Conservation (phyloP, 352 stramenopile species). For the Pythium biforme region DNA sequence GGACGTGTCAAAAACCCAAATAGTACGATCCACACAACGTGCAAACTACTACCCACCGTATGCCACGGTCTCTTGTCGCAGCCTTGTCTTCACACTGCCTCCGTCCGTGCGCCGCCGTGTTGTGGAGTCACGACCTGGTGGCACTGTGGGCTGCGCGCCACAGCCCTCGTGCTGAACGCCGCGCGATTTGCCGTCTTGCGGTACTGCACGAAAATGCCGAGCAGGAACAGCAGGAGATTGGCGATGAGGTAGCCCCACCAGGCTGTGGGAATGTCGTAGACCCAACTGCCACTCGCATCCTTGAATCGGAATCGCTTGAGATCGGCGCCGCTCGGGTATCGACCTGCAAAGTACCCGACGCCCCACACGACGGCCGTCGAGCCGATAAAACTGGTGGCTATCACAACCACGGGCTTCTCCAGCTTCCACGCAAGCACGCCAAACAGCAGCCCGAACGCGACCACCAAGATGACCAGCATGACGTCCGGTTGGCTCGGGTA, state of each 20-base stretch:
- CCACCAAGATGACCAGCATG: slow-evolving; percentile 45
- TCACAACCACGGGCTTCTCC: slow-evolving; percentile 52
- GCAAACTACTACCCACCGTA: too few species aligned
- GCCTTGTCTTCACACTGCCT: slow-evolving; percentile 7
- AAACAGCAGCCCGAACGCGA: slow-evolving; percentile 36
- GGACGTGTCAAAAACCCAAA: too few species aligned
- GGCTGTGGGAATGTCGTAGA: slow-evolving; percentile 30
- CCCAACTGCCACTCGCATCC: slow-evolving; percentile 19
- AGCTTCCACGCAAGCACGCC: slow-evolving; percentile 47
- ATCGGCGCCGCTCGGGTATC: slow-evolving; percentile 53
- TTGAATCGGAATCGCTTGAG: slow-evolving; percentile 39
- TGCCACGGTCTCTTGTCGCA: too few species aligned
- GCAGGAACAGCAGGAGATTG: slow-evolving; percentile 28
- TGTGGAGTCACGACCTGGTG: slow-evolving; percentile 41
- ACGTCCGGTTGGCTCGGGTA: slow-evolving; percentile 41
- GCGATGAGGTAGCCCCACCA: slow-evolving; percentile 43
- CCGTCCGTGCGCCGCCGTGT: neutral
- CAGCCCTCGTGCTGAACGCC: slow-evolving; percentile 1
- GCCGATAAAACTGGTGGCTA: slow-evolving; percentile 52
- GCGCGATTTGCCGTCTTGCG: slow-evolving; percentile 21
- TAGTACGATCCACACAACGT: too few species aligned
- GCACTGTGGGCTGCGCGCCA: slow-evolving; percentile 6
- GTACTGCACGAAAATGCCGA: slow-evolving; percentile 35
- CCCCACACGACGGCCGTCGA: slow-evolving; percentile 42
- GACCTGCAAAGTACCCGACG: slow-evolving; percentile 54